Base-by-base conservation (phyloP, 768 basidiomycete genomes). In the Calocybe indica region DNA sequence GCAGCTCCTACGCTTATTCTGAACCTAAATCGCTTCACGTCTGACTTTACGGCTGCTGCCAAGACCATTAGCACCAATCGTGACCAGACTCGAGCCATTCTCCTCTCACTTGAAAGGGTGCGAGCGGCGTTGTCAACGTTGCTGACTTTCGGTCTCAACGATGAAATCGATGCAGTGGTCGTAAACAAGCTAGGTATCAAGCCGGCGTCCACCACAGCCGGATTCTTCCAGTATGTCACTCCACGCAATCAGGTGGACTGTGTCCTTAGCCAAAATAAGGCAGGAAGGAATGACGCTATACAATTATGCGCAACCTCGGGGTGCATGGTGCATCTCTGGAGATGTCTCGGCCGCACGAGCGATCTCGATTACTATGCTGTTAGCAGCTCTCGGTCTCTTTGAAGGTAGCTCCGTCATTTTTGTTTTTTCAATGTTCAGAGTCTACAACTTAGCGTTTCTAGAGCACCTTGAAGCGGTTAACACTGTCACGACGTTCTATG, bases 401-500 rank as follows among this genome's bases (percentile, higher is more conserved):
- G 85, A 88, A 64, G 84, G 92, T 74, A 41, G 22, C 40, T 14
- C 33, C 6, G 12, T n/a, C 12, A 7, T 12, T 30, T 7, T 3
- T 11, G 15, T 3, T 22, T 10, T 15, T 29, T 30, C 36, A 28
- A 40, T 42, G 7, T 31, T 55, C 14, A 40, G 31, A 52, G 11
- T 22, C 22, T 4, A 22, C 22, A 22, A 22, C 22, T 22, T 54
- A 51, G 39, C 7, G 7, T 44, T 49, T 22, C 0, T 52, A 92
- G 92, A 88, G 35, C 70, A 82, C 5, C 75, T 83, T 44, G 81
- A 84, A 44, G 73, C 73, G 29, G 84, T 85, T 11, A 84, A 79
- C 51, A 82, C 85, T 1, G 79, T 90, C 14, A 83, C 88, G 51
- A 75, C 85, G 0, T 95, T 89, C 61, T 96, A 92, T 62, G 75